Conservation (phyloP, 352 stramenopile species). For the Globisporangium canariense region DNA sequence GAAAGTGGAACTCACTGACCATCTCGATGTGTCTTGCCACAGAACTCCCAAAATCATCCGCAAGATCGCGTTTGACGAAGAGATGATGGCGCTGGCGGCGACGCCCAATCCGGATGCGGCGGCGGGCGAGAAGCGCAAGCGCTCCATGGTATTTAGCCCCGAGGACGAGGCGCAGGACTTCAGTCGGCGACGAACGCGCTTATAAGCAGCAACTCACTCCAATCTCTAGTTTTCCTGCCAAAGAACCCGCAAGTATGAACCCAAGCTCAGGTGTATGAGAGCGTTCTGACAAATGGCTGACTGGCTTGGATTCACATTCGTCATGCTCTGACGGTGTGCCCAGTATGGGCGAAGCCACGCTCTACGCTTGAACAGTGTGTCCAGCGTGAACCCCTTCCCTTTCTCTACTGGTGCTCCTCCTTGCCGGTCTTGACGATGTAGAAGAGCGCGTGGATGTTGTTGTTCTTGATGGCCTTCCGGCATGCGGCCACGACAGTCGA, state of each 20-base stretch:
- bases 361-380: too few relatives aligned
- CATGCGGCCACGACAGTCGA: conserved; percentile 78
- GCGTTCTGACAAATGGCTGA: not conserved
- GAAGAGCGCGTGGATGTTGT: conserved; percentile 84
- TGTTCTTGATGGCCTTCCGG: conserved; percentile 89
- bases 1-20: not conserved
- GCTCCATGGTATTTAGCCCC: conserved; percentile 28
- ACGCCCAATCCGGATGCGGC: conserved; percentile 11
- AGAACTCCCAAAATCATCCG: conserved; percentile 35
- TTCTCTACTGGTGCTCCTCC: conserved; percentile 62
- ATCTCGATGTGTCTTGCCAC: not conserved
- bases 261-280: not conserved
- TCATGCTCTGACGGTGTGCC: not conserved
- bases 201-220: not conserved
- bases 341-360: not conserved
- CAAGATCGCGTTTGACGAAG: conserved; percentile 40
- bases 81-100: conserved; percentile 36
- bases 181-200: conserved; percentile 12
- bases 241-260: not conserved
- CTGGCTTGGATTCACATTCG: not conserved
- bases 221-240: not conserved
- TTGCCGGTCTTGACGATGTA: conserved; percentile 86
- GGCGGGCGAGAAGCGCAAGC: conserved; percentile 30
- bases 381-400: not conserved
- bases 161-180: conserved; percentile 26